Evolutionary conservation across 345 rosid species (phyloP).

Genomic region (Gossypium rotundifolium): DNA sequence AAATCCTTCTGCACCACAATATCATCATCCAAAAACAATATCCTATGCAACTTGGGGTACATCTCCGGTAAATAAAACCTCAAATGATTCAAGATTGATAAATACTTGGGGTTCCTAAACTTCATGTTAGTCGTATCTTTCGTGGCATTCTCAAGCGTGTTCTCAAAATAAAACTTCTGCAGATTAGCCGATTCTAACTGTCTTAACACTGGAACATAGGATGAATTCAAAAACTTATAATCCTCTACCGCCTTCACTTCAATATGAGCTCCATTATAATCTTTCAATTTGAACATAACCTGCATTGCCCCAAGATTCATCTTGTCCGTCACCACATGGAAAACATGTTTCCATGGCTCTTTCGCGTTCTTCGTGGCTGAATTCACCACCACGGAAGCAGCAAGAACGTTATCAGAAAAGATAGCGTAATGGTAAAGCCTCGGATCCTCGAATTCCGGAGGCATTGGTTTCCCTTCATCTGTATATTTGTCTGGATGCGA

Average conservation of each 20-base stretch:
- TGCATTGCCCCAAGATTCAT: constrained; percentile 99
- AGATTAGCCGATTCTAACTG: constrained; percentile 83
- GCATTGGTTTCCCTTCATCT: constrained; percentile 61
- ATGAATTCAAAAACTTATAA: constrained; percentile 80
- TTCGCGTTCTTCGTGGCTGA: constrained; percentile 89
- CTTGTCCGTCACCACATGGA: constrained; percentile 94
- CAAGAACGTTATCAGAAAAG: constrained; percentile 85
- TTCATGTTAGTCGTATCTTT: constrained; percentile 91
- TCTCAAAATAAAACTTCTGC: constrained; percentile 91
- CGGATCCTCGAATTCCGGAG: constrained; percentile 70
- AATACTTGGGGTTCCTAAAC: constrained; percentile 89
- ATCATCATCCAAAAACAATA: constrained; percentile 87
- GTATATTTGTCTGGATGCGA: constrained; percentile 74
- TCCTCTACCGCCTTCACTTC: constrained; percentile 98
- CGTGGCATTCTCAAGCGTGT: constrained; percentile 84
- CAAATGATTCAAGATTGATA: constrained; percentile 88
- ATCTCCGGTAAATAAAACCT: constrained; percentile 27
- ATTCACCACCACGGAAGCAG: constrained; percentile 94
- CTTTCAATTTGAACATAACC: constrained; percentile 90
- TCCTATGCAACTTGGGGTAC: constrained; percentile 83
- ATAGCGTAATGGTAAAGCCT: constrained; percentile 83
- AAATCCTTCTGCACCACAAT: constrained; percentile 44
- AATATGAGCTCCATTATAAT: constrained; percentile 80
- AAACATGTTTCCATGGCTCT: constrained; percentile 94
- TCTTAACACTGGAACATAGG: constrained; percentile 82